Conservation (phyloP, 495 filamentous ascomycete genomes). For the Xylaria sp. region DNA sequence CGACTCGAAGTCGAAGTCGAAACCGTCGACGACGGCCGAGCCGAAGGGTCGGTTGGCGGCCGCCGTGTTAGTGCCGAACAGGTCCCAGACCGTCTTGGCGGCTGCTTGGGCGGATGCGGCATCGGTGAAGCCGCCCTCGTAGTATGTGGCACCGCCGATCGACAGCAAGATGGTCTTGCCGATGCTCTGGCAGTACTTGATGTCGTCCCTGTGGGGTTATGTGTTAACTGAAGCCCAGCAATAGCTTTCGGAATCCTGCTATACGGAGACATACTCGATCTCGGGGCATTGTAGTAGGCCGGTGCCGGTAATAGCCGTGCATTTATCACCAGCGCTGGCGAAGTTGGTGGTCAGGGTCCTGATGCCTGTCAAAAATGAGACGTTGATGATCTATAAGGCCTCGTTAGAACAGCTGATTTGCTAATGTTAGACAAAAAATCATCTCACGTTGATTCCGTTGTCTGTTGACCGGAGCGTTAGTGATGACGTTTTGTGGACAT, state of each 20-base stretch:
- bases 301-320: slow-evolving; percentile 63
- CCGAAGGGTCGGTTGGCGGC: slow-evolving; percentile 67
- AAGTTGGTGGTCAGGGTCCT: slow-evolving; percentile 65
- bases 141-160: slow-evolving; percentile 69
- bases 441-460: slow-evolving; percentile 40
- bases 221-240: background rate
- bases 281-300: slow-evolving; percentile 66
- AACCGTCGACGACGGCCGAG: slow-evolving; percentile 69
- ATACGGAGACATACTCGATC: slow-evolving; percentile 56
- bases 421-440: background rate
- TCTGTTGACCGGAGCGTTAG: slow-evolving; percentile 35
- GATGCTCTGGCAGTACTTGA: slow-evolving; percentile 67
- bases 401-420: slow-evolving; percentile 5
- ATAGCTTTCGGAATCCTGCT: background rate
- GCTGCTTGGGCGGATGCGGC: slow-evolving; percentile 57
- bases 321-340: slow-evolving; percentile 63
- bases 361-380: slow-evolving; percentile 67
- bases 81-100: slow-evolving; percentile 69
- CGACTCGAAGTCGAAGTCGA: slow-evolving; percentile 73
- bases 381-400: slow-evolving; percentile 59
- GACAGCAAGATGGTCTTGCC: slow-evolving; percentile 74
- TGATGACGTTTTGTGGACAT: background rate
- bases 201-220: slow-evolving; percentile 53
- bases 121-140: slow-evolving; percentile 65
- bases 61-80: slow-evolving; percentile 64